Conservation (phyloP, 73 alveolate species). For the Symbiodinium natans region DNA sequence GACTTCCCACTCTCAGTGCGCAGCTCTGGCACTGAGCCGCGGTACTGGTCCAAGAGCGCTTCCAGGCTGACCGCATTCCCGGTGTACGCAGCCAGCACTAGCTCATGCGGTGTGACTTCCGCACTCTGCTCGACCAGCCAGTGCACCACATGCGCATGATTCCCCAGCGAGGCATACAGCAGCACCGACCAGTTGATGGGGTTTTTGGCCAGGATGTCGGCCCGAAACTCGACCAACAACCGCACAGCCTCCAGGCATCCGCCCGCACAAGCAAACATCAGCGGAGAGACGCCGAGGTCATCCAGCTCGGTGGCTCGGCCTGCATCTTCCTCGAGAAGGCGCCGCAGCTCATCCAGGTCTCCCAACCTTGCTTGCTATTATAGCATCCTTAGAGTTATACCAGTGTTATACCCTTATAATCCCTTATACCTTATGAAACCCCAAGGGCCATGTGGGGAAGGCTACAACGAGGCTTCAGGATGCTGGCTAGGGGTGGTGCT, state of each 20-base stretch:
- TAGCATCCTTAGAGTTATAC: no score
- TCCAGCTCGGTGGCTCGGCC: slow-evolving; percentile 43
- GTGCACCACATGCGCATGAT: slow-evolving; percentile 57
- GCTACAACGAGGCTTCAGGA: no score
- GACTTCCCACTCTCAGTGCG: slow-evolving; percentile 89
- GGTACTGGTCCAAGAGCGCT: slow-evolving; percentile 17
- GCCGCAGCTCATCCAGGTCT: slow-evolving; percentile 54
- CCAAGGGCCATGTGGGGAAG: no score
- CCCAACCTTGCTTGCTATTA: no score
- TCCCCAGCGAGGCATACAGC: slow-evolving; percentile 74
- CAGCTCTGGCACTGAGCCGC: slow-evolving; percentile 41
- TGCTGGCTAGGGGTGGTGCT: no score
- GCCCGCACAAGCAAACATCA: slow-evolving; percentile 92
- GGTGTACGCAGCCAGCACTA: slow-evolving; percentile 75
- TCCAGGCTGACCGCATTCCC: slow-evolving; percentile 50
- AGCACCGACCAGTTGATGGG: slow-evolving; percentile 87
- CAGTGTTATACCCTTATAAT: no score
- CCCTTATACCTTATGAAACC: no score
- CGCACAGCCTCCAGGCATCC: slow-evolving; percentile 63
- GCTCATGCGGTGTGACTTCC: slow-evolving; percentile 69
- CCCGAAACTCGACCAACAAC: slow-evolving; percentile 15
- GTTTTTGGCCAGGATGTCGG: slow-evolving; percentile 52
- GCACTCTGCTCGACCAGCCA: slow-evolving; percentile 36
- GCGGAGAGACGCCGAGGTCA: slow-evolving; percentile 81
- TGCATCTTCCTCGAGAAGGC: slow-evolving; percentile 52